Evolutionary conservation across 2,329 filamentous ascomycete species (phyloP), one percentile per base, ranked within the genome.

Genomic region (Amesomyces nigricolor): DNA sequence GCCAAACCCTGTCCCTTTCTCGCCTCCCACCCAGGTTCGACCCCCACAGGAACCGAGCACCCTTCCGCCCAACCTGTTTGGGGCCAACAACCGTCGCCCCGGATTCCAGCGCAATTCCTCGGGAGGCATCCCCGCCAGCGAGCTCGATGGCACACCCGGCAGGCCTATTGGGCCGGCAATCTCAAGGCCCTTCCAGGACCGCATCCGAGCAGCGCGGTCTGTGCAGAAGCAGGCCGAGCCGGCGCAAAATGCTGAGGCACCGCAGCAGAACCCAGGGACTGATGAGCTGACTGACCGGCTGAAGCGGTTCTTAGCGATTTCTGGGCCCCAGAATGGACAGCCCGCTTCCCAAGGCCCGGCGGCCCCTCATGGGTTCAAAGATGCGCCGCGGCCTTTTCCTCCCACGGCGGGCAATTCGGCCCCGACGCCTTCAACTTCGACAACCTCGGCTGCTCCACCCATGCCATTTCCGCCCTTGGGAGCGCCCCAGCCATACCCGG

Each of bases 131-230:
- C 88, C 90, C 57, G 70, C 82, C 7, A 78, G 84, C 59, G 89
- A 95, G 66, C 73, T 91, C 45, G 83, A 89, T 60, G 79, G 79
- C 22, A 78, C 76, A 16, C 75, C 77, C 17, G 75, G 75, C 43
- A 76, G 73, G 45, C 73, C 76, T 30, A 79, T 84, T 62, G 86
- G 79, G 3, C 84, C 84, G 29, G 79, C 86, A 2, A 88, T 89
- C 67, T 85, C 86, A 4, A 86, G 85, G 0, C 81, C 82, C 0
- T 86, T 83, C 62, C 72, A 79, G 5, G 80, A 85, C 57, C 78
- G 82, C 43, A 83, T 86, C 56, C 77, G 75, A 54, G 81, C 81
- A 51, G 79, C 77, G 19, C 76, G 75, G 16, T 68, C 71, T 10
- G 66, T 53, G 42, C 67, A 68, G 37, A 61, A 65, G 51, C 66